Percentiles rank a stretch among this genome's conserved stretches.
These are phyloP conservation scores for Pythium coloratum DNA, from an alignment of 352 stramenopile genomes.

Conservation along the genomic window DNA sequence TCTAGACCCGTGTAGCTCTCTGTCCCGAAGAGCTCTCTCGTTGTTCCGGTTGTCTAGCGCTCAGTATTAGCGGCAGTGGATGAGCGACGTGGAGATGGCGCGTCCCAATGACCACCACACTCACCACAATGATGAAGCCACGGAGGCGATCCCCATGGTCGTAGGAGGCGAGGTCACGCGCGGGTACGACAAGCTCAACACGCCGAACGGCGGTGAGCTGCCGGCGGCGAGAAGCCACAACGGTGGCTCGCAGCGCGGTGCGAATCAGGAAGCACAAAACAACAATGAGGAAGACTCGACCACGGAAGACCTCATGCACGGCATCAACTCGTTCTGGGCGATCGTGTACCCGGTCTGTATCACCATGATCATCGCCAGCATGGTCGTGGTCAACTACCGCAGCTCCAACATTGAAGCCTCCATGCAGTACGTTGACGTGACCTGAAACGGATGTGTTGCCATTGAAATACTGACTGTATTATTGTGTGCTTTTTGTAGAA, in stretches of 20 bases:
- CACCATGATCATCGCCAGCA: constrained; percentile 73
- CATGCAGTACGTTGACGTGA: constrained; percentile 60
- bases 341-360: constrained; percentile 81
- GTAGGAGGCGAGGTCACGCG: constrained; percentile 25
- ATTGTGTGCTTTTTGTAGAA: constrained; percentile 32
- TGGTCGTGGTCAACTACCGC: constrained; percentile 86
- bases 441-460: background rate
- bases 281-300: constrained; percentile 29
- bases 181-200: constrained; percentile 67
- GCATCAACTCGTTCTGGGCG: constrained; percentile 87
- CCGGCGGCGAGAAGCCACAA: constrained; percentile 14
- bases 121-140: constrained; percentile 17
- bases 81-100: constrained; percentile 14
- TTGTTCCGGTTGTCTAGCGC: background rate
- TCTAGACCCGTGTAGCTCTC: background rate
- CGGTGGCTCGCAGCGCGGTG: constrained; percentile 3
- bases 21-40: background rate
- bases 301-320: constrained; percentile 80
- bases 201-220: constrained; percentile 34
- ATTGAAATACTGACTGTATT: background rate
- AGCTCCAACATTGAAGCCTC: constrained; percentile 72
- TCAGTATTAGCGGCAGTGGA: constrained; percentile 6
- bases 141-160: constrained; percentile 38
- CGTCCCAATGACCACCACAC: constrained; percentile 14
- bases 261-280: background rate